Evolutionary conservation across 176 grass and related monocot genomes (phyloP).

Genomic region (Chrysopogon serrulatus): DNA sequence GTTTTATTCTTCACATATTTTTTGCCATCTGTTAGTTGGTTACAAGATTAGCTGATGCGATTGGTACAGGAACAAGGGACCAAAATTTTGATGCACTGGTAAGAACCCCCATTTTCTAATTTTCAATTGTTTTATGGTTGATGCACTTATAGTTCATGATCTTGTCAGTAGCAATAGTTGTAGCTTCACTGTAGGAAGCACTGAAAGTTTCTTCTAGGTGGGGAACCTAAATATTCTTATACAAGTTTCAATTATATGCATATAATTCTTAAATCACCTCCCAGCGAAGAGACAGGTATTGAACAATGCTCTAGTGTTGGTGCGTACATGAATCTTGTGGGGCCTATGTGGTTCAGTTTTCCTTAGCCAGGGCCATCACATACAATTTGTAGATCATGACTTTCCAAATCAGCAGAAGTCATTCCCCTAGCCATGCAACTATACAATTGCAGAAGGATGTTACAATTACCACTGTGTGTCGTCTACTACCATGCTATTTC

Average conservation of each 20-base stretch:
- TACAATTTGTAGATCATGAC: no score
- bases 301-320: background rate
- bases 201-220: background rate
- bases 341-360: background rate
- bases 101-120: conserved; percentile 5
- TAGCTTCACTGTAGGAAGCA: background rate
- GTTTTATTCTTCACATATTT: conserved; percentile 4
- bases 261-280: background rate
- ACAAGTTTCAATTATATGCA: background rate
- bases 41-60: conserved; percentile 53
- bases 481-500: background rate
- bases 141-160: background rate
- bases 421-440: background rate
- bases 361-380: background rate
- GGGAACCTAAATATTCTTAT: background rate
- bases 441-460: background rate
- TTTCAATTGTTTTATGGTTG: background rate
- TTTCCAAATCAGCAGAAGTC: background rate
- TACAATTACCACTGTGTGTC: background rate
- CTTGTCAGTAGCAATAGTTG: background rate
- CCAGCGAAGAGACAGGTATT: background rate
- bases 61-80: conserved; percentile 50
- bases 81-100: conserved; percentile 52
- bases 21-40: conserved; percentile 25
- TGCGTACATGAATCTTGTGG: background rate